A percentile compares a stretch with the other conserved stretches of the same genome.
Conservation (phyloP, 495 filamentous ascomycete genomes). For the Penicillium riverlandense region DNA sequence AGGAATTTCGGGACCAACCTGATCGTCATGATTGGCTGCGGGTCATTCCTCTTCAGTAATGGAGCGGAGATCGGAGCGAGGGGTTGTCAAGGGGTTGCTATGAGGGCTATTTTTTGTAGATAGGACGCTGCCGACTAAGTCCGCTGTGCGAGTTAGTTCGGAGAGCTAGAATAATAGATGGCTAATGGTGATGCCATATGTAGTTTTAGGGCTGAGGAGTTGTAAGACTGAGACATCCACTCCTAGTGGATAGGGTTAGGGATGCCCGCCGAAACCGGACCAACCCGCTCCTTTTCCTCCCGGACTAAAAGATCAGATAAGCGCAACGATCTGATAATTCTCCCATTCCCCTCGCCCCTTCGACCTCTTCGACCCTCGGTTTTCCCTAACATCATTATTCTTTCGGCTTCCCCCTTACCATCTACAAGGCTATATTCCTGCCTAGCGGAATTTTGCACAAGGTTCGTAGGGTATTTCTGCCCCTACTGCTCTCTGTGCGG, state of each 20-base stretch:
- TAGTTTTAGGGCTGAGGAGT: too few species aligned
- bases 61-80: conserved; percentile 2
- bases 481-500: conserved; percentile 1
- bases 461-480: neutral
- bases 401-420: too few species aligned
- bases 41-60: conserved; percentile 19
- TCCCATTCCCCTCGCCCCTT: conserved; percentile 1
- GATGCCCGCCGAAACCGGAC: conserved; percentile 21
- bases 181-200: too few species aligned
- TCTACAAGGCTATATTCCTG: too few species aligned
- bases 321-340: neutral
- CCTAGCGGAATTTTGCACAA: too few species aligned
- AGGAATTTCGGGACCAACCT: conserved; percentile 6
- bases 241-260: too few species aligned
- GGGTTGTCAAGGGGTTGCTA: neutral
- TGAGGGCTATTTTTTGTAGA: too few species aligned
- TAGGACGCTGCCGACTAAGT: too few species aligned
- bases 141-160: too few species aligned
- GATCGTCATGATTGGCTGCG: conserved; percentile 8
- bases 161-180: too few species aligned
- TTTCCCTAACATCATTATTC: conserved; percentile 1
- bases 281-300: conserved; percentile 18
- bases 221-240: too few species aligned
- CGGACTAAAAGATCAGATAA: neutral
- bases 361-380: neutral